These are phyloP conservation scores for Boechera retrofracta DNA, from an alignment of 345 rosid genomes.

Conservation along the genomic window DNA sequence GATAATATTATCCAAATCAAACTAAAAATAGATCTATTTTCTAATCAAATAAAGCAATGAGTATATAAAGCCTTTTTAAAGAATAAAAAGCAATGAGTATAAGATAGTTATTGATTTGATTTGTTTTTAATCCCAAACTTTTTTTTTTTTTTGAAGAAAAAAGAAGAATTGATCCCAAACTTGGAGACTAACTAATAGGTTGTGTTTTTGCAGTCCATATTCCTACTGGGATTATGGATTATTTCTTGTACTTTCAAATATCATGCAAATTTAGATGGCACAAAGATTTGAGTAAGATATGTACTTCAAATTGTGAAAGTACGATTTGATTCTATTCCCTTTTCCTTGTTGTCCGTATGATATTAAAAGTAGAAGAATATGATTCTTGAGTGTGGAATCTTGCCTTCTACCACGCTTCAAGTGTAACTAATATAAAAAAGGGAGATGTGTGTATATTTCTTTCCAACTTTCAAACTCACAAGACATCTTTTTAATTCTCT, in stretches of 20 bases:
- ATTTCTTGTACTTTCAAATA: neutral
- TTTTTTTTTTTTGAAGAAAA: too few species aligned
- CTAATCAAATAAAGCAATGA: neutral
- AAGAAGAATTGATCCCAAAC: too few species aligned
- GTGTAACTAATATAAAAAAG: neutral
- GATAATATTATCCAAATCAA: neutral
- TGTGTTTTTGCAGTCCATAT: neutral
- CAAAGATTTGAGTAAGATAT: neutral
- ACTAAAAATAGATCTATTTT: neutral
- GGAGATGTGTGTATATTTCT: neutral
- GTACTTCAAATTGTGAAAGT: neutral
- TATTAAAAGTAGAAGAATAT: constrained; percentile 18
- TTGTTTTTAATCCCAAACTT: neutral
- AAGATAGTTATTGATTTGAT: neutral
- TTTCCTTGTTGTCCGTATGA: neutral
- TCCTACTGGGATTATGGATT: neutral
- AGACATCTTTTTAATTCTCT: neutral
- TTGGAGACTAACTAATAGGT: neutral
- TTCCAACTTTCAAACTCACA: neutral
- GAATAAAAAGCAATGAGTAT: neutral
- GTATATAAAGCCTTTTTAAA: neutral
- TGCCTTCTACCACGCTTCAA: constrained; percentile 7
- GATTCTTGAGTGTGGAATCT: constrained; percentile 31
- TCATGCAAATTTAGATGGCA: neutral
- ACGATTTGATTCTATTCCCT: neutral